phyloP scores from a whole-genome alignment of 306 rosid genomes.

The Adenanthera pavonina region DNA sequence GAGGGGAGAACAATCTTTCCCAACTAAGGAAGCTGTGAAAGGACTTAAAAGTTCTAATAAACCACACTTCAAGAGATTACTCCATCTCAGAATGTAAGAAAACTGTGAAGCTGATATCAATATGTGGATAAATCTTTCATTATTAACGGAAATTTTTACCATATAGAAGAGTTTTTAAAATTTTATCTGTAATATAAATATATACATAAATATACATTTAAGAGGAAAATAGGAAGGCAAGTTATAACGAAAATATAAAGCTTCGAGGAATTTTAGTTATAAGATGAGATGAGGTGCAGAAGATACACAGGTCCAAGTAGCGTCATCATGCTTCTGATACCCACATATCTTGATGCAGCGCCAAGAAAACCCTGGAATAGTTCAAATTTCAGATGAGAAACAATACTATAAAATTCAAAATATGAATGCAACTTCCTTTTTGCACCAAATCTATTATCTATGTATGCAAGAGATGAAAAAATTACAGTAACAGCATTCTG shows the following conservation, averaged over 20 bases:
- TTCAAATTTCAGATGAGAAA: constrained; percentile 39
- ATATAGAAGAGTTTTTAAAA: background rate
- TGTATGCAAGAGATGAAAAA: constrained; percentile 15
- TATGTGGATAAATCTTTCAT: background rate
- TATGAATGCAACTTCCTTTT: constrained; percentile 18
- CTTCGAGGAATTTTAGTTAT: constrained; percentile 26
- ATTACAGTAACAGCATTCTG: background rate
- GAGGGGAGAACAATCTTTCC: background rate
- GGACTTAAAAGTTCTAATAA: background rate
- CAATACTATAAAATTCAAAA: constrained; percentile 15
- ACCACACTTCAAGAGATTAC: background rate
- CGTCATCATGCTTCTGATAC: constrained; percentile 86
- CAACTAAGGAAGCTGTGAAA: background rate
- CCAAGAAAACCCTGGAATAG: constrained; percentile 78
- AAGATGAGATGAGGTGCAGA: constrained; percentile 42
- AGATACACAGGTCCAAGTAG: constrained; percentile 91
- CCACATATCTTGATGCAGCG: constrained; percentile 90
- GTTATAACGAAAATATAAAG: constrained; percentile 25
- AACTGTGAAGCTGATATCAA: background rate
- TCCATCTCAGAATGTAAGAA: background rate
- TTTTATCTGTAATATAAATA: background rate
- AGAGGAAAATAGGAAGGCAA: constrained; percentile 8
- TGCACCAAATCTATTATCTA: constrained; percentile 10
- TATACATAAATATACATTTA: background rate
- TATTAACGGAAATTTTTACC: background rate